These are phyloP conservation scores for Colletotrichum phormii DNA, from an alignment of 2,329 filamentous ascomycete genomes.

Conservation along the genomic window DNA sequence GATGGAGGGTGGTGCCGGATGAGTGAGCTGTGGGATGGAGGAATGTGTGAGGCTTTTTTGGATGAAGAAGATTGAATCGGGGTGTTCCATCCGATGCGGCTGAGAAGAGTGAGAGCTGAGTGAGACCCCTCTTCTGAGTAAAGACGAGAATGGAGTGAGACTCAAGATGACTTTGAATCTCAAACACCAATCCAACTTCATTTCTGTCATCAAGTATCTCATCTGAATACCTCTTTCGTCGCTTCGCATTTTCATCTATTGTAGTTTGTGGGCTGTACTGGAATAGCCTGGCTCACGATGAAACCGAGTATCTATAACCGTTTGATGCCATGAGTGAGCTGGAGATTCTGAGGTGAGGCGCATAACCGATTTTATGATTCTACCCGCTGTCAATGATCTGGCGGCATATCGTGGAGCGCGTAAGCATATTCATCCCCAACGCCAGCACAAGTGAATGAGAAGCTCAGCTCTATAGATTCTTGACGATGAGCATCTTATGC, in stretches of 20 bases:
- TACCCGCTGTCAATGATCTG: neutral
- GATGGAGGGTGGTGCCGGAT: neutral
- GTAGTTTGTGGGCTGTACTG: neutral
- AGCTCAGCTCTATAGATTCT: neutral
- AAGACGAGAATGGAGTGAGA: neutral
- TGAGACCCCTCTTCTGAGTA: neutral
- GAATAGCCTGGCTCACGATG: neutral
- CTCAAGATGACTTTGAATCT: neutral
- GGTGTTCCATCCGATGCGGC: conserved; percentile 4
- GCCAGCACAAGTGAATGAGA: neutral
- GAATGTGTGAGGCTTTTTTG: neutral
- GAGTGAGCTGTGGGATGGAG: conserved; percentile 7
- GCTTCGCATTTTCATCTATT: neutral
- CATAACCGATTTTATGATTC: neutral
- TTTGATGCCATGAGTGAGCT: neutral
- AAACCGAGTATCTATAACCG: neutral
- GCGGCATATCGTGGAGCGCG: neutral
- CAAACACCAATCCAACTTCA: neutral
- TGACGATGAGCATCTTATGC: neutral
- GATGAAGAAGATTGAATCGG: neutral
- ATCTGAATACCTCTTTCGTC: neutral
- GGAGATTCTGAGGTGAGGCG: neutral
- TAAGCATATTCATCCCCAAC: neutral
- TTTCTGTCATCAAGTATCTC: neutral
- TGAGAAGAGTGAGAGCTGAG: neutral